Percentiles rank a stretch among this genome's conserved stretches.
Evolutionary conservation across 2,329 filamentous ascomycete genomes (phyloP).

Genomic region (Basipetospora chlamydospora): DNA sequence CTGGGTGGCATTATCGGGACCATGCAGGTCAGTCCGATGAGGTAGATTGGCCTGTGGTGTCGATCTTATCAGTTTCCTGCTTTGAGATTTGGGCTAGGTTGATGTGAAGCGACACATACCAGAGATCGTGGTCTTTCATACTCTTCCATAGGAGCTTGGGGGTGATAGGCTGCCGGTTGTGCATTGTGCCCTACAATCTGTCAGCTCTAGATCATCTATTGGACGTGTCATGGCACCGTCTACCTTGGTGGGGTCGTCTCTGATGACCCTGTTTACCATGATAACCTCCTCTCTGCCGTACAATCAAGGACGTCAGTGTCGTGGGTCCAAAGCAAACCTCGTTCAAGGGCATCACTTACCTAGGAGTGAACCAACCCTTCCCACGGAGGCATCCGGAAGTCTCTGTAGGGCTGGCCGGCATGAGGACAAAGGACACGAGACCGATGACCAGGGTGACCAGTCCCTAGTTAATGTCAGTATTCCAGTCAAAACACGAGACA

Average conservation of each 20-base stretch:
- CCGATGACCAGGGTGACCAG: conserved; percentile 32
- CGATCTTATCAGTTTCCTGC: neutral
- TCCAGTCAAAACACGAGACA: neutral
- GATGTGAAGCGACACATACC: conserved; percentile 13
- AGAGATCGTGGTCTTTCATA: conserved; percentile 42
- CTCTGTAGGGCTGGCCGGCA: conserved; percentile 37
- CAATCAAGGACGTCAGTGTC: too few species aligned
- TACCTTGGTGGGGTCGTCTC: conserved; percentile 44
- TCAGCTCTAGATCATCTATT: neutral
- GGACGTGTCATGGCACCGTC: neutral
- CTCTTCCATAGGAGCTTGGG: conserved; percentile 33
- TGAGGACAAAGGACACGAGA: conserved; percentile 35
- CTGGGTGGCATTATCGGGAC: conserved; percentile 19
- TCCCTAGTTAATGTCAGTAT: conserved; percentile 12
- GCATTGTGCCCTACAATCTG: conserved; percentile 35
- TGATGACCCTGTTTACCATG: conserved; percentile 41
- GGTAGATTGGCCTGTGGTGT: conserved; percentile 1
- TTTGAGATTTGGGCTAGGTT: neutral
- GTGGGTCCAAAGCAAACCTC: neutral
- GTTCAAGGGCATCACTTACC: conserved; percentile 9
- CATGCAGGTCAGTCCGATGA: conserved; percentile 2
- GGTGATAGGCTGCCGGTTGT: conserved; percentile 43
- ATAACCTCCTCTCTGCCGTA: conserved; percentile 36
- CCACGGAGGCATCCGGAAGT: conserved; percentile 39
- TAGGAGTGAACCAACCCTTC: conserved; percentile 45